A percentile compares a stretch with the other conserved stretches of the same genome.
Evolutionary conservation across 768 basidiomycete genomes (phyloP).

Genomic region (Leccinum imitatum): DNA sequence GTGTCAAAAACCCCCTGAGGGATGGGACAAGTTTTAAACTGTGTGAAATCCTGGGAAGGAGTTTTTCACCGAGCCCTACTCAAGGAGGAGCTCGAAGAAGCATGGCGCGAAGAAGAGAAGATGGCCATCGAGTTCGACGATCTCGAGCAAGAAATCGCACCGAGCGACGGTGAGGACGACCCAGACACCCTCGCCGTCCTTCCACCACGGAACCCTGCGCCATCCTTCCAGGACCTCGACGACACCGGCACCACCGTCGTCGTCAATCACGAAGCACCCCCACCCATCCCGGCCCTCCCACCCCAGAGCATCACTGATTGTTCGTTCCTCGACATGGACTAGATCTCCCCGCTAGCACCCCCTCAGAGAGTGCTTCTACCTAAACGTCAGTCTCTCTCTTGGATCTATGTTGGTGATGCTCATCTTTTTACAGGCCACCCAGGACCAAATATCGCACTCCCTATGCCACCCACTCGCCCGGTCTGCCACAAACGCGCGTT

Average conservation of each 20-base stretch:
- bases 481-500: conserved; percentile 28
- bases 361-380: too few relatives aligned
- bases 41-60: too few relatives aligned
- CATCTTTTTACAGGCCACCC: too few relatives aligned
- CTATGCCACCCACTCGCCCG: conserved; percentile 24
- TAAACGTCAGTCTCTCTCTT: too few relatives aligned
- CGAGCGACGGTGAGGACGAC: conserved; percentile 15
- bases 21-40: too few relatives aligned
- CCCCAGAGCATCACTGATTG: background rate
- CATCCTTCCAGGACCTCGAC: conserved; percentile 20
- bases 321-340: too few relatives aligned
- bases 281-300: too few relatives aligned
- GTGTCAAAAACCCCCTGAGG: too few relatives aligned
- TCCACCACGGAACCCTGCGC: conserved; percentile 1
- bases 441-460: conserved; percentile 3
- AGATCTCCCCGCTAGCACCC: too few relatives aligned
- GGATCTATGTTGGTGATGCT: too few relatives aligned
- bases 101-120: conserved; percentile 76
- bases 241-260: conserved; percentile 33
- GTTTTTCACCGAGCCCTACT: too few relatives aligned
- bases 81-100: conserved; percentile 72
- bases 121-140: conserved; percentile 47
- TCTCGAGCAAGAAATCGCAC: conserved; percentile 33
- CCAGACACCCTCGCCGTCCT: background rate
- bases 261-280: too few relatives aligned